A percentile compares a stretch with the other conserved stretches of the same genome.
phyloP scores from a whole-genome alignment of 1,284 basidiomycete species.

The Gastroboletus turbinatus region DNA sequence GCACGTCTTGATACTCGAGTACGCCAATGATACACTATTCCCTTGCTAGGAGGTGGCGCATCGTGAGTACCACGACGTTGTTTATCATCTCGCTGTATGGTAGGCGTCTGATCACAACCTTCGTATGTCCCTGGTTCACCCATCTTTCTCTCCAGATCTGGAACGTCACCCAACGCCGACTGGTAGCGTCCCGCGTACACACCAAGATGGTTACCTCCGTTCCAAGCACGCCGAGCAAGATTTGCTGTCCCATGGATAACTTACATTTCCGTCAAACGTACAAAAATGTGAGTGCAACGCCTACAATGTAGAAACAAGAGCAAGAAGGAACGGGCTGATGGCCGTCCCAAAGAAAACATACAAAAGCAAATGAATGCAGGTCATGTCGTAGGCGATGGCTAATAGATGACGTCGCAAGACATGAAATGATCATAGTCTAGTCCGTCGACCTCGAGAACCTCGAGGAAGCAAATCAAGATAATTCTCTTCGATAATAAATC shows the following conservation, averaged over 20 bases:
- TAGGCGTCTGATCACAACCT: no score
- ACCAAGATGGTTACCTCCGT: constrained; percentile 38
- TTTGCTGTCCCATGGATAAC: constrained; percentile 13
- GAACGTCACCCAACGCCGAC: constrained; percentile 12
- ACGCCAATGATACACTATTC: no score
- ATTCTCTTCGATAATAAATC: constrained; percentile 21
- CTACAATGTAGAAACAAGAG: no score
- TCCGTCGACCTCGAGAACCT: constrained; percentile 6
- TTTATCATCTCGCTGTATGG: no score
- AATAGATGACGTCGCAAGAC: constrained; percentile 4
- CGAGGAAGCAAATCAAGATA: constrained; percentile 33
- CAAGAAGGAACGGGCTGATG: no score
- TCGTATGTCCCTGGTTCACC: no score
- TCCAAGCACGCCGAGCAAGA: constrained; percentile 1
- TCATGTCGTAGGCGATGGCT: neutral
- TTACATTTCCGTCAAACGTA: constrained; percentile 7
- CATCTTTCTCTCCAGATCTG: no score
- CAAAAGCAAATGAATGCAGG: neutral
- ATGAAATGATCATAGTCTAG: constrained; percentile 20
- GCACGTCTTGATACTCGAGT: no score
- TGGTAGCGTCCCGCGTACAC: constrained; percentile 38
- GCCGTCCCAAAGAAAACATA: constrained; percentile 1
- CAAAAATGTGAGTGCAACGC: neutral
- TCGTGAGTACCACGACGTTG: no score
- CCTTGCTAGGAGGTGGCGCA: no score